phyloP scores from a whole-genome alignment of 495 filamentous ascomycete species.

The Ascodesmis nigricans region DNA sequence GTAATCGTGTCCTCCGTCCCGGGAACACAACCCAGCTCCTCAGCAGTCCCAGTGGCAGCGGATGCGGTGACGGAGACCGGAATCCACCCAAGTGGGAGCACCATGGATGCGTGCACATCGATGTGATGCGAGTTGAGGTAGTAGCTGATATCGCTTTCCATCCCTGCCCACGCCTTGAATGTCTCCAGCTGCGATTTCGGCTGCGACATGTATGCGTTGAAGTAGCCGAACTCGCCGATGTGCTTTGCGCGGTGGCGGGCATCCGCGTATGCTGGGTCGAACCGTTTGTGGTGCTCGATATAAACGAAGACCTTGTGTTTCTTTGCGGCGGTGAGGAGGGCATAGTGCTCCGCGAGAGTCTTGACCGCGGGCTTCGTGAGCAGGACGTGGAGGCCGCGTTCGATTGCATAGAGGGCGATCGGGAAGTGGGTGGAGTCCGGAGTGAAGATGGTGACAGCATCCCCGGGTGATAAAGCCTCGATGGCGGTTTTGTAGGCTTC shows the following conservation, averaged over 20 bases:
- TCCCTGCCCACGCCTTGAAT: slow-evolving; percentile 88
- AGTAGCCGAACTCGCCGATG: slow-evolving; percentile 90
- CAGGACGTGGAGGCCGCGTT: slow-evolving; percentile 66
- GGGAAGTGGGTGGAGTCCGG: slow-evolving; percentile 84
- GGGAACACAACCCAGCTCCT: slow-evolving; percentile 52
- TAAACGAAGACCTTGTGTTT: slow-evolving; percentile 73
- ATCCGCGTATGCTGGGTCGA: slow-evolving; percentile 77
- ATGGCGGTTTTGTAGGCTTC: slow-evolving; percentile 80
- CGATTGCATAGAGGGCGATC: slow-evolving; percentile 84
- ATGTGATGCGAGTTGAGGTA: slow-evolving; percentile 89
- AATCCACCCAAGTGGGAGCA: slow-evolving; percentile 49
- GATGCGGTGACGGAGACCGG: slow-evolving; percentile 61
- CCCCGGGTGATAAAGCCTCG: slow-evolving; percentile 57
- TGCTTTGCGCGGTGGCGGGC: slow-evolving; percentile 49
- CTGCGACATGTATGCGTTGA: slow-evolving; percentile 92
- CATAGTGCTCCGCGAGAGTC: slow-evolving; percentile 51
- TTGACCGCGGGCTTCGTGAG: slow-evolving; percentile 94
- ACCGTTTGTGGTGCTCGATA: slow-evolving; percentile 92
- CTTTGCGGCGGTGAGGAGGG: slow-evolving; percentile 46
- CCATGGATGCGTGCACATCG: slow-evolving; percentile 79
- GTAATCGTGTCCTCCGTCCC: slow-evolving; percentile 87
- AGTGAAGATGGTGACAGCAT: slow-evolving; percentile 91
- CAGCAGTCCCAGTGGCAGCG: slow-evolving; percentile 44
- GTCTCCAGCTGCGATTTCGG: slow-evolving; percentile 83
- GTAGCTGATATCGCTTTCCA: slow-evolving; percentile 79